Conservation (phyloP, 257 asterid genomes). For the Nicotiana undulata region DNA sequence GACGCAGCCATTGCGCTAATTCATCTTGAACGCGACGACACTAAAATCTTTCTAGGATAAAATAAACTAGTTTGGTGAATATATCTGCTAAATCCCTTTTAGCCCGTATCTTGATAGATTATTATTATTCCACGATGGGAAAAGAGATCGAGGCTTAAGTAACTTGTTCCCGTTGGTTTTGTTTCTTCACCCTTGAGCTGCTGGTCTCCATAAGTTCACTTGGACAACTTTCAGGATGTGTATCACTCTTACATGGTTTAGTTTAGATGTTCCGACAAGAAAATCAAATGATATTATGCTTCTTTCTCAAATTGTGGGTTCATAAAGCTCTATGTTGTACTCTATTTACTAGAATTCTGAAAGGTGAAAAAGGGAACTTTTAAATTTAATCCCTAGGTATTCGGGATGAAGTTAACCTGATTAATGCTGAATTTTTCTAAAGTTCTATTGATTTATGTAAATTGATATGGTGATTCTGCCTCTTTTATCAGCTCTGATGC, state of each 20-base stretch:
- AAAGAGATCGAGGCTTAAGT: neutral
- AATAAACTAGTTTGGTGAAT: neutral
- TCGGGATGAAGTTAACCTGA: neutral
- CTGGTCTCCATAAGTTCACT: neutral
- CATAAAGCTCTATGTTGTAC: neutral
- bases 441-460: neutral
- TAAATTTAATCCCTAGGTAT: neutral
- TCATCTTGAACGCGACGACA: neutral
- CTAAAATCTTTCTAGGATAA: neutral
- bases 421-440: neutral
- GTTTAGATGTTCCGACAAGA: neutral
- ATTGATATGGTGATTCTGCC: neutral
- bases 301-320: neutral
- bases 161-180: neutral
- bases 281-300: neutral
- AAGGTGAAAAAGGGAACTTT: neutral
- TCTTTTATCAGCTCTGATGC: neutral
- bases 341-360: neutral
- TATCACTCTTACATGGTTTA: neutral
- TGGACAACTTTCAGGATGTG: neutral
- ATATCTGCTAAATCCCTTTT: neutral
- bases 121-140: neutral
- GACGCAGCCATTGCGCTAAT: neutral
- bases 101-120: neutral
- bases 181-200: neutral